These are phyloP conservation scores for Pelargonium nanum DNA, from an alignment of 345 rosid genomes.

Conservation along the genomic window DNA sequence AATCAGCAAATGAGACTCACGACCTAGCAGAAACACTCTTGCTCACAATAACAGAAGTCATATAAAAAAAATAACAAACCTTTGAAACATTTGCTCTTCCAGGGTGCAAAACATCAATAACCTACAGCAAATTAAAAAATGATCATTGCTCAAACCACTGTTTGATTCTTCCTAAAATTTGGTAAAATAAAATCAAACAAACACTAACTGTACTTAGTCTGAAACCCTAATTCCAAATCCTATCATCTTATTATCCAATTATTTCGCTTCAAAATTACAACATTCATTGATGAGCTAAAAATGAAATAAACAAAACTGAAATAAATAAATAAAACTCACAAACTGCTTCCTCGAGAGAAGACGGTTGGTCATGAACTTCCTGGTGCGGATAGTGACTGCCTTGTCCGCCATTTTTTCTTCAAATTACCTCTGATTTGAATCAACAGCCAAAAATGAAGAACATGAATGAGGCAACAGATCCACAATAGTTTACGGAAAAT, in stretches of 20 bases:
- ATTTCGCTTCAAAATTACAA: too few relatives aligned
- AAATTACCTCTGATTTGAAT: too few relatives aligned
- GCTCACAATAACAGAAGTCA: background rate
- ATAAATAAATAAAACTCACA: conserved; percentile 15
- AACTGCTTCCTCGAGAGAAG: conserved; percentile 49
- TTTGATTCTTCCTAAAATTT: background rate
- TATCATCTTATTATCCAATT: too few relatives aligned
- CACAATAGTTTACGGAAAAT: too few relatives aligned
- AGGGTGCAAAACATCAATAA: conserved; percentile 67
- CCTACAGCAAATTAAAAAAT: conserved; percentile 19
- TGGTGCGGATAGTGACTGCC: conserved; percentile 45
- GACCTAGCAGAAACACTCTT: background rate
- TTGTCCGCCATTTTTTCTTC: conserved; percentile 30
- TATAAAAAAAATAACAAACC: conserved; percentile 20
- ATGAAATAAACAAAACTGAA: too few relatives aligned
- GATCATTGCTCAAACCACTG: background rate
- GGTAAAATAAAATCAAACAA: background rate
- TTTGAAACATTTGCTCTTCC: conserved; percentile 67
- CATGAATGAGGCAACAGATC: too few relatives aligned
- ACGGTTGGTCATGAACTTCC: conserved; percentile 52
- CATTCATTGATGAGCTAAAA: too few relatives aligned
- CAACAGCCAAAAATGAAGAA: too few relatives aligned
- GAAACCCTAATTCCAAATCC: too few relatives aligned
- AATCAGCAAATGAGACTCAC: background rate
- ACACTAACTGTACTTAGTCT: too few relatives aligned